Evolutionary conservation across 306 rosid species (phyloP).

Genomic region (Prunus padus): DNA sequence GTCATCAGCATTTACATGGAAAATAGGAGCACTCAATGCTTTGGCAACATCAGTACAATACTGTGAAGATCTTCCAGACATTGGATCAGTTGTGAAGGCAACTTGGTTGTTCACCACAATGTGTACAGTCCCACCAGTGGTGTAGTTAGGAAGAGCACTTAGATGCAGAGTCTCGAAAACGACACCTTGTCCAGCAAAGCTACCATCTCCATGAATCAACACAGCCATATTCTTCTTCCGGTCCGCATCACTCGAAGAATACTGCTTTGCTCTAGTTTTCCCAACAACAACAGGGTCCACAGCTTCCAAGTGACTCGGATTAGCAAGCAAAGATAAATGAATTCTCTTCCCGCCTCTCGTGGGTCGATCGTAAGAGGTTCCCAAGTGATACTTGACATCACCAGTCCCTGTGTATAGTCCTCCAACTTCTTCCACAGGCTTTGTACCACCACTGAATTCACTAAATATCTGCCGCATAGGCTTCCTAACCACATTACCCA

Average conservation of each 20-base stretch:
- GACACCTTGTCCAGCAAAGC: constrained; percentile 98
- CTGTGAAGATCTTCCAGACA: constrained; percentile 81
- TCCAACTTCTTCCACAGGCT: constrained; percentile 77
- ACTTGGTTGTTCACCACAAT: constrained; percentile 91
- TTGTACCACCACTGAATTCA: constrained; percentile 79
- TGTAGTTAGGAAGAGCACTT: constrained; percentile 91
- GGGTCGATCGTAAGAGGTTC: constrained; percentile 91
- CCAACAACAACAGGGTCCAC: constrained; percentile 90
- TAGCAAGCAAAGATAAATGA: constrained; percentile 88
- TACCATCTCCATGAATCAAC: constrained; percentile 95
- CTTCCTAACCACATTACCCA: constrained; percentile 91
- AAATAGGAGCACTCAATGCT: constrained; percentile 86
- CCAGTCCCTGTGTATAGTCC: constrained; percentile 91
- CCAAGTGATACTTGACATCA: constrained; percentile 95
- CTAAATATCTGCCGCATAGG: constrained; percentile 86
- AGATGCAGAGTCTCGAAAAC: constrained; percentile 93
- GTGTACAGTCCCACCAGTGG: constrained; percentile 97
- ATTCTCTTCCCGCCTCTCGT: constrained; percentile 83
- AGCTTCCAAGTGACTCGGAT: constrained; percentile 97
- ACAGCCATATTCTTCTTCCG: constrained; percentile 81
- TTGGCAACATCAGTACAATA: constrained; percentile 96
- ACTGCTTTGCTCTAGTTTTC: constrained; percentile 94
- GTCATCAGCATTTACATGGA: constrained; percentile 92
- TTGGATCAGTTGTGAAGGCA: constrained; percentile 95
- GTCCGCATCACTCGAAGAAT: constrained; percentile 64